Evolutionary conservation across 2,329 filamentous ascomycete species (phyloP).

Genomic region (Berkeleyomyces rouxiae): DNA sequence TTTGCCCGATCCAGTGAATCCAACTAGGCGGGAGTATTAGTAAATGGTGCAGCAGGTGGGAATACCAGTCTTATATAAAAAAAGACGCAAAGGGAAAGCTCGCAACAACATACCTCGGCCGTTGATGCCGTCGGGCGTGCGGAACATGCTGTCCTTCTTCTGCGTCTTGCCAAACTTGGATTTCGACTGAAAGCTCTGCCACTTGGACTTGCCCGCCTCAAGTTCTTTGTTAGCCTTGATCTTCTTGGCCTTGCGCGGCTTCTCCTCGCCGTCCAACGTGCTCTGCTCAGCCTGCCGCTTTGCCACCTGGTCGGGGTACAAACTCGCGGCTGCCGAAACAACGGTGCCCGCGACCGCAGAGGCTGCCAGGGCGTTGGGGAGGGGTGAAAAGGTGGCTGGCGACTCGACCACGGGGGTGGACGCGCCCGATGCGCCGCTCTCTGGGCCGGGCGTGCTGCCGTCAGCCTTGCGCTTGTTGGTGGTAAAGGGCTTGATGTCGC

Average conservation of each 20-base stretch:
- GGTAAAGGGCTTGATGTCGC: conserved; percentile 67
- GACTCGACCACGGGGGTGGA: conserved; percentile 2
- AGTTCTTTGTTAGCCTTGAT: conserved; percentile 83
- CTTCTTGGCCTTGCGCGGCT: conserved; percentile 68
- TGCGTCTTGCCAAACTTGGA: conserved; percentile 46
- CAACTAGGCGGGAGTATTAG: conserved; percentile 43
- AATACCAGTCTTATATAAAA: neutral
- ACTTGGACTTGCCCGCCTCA: conserved; percentile 80
- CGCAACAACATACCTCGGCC: conserved; percentile 52
- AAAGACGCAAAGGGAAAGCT: neutral
- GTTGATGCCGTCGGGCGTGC: conserved; percentile 71
- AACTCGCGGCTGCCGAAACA: conserved; percentile 37
- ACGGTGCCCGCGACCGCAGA: conserved; percentile 29
- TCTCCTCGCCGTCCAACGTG: conserved; percentile 41
- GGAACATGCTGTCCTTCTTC: conserved; percentile 95
- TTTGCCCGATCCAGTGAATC: conserved; percentile 89
- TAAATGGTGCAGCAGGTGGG: neutral
- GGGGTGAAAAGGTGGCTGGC: conserved; percentile 7
- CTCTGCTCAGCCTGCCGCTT: conserved; percentile 45
- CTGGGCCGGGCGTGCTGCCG: conserved; percentile 33
- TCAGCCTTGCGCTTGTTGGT: conserved; percentile 73
- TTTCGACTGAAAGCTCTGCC: conserved; percentile 83
- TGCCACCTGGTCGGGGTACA: conserved; percentile 35
- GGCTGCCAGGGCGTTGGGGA: conserved; percentile 12
- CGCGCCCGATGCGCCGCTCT: conserved; percentile 9